Base-by-base conservation (phyloP, 192 early-diverging fungal species). In the Entomortierella lignicola region DNA sequence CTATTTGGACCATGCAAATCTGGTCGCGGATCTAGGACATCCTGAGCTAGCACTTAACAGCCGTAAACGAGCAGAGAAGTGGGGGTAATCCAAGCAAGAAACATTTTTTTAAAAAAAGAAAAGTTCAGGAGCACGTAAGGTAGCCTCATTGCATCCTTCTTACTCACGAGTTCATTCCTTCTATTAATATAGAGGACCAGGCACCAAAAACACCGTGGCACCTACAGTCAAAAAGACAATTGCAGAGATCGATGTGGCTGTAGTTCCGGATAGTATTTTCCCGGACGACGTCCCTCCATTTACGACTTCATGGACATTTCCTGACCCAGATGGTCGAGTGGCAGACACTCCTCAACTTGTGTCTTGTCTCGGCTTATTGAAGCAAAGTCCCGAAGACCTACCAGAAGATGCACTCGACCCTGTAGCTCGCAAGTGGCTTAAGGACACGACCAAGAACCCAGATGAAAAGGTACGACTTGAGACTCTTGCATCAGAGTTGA, bases 21-120 rank as follows among this genome's bases (percentile, higher is more conserved):
- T 61, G 60, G 13, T 48, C 21, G 60, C 60, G 0, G 60, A 61
- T 27, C 42, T 61, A 12, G 60, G 60, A 0, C 43, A 27, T 48
- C 8, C 60, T 2, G 60, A 61, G 1, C 8, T 4, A 1, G 60
- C 60, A 0, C 41, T 18, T 1, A 29, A 1, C 25, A 61, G 60
- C 20, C 60, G 60, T 20, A 23, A 8, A 27, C n/a, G 42, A 61
- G 60, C 60, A 8, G 60, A 61, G 25, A 61, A 61, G 42, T 61
- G 60, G 60, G 60, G 60, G 60, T 61, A 61, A 44, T 3, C 53
- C 53, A 21, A 55, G n/a, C n/a, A n/a, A n/a, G n/a, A 55, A 27
- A 7, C 18, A 15, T 58, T 11, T 15, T 13, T 29, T 20, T 58
- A 34, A 8, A 13, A 34, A 2, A 10, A 7, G 10, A 10, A 37